Conservation (phyloP, 2,329 filamentous ascomycete species). For the Alternaria consortialis region DNA sequence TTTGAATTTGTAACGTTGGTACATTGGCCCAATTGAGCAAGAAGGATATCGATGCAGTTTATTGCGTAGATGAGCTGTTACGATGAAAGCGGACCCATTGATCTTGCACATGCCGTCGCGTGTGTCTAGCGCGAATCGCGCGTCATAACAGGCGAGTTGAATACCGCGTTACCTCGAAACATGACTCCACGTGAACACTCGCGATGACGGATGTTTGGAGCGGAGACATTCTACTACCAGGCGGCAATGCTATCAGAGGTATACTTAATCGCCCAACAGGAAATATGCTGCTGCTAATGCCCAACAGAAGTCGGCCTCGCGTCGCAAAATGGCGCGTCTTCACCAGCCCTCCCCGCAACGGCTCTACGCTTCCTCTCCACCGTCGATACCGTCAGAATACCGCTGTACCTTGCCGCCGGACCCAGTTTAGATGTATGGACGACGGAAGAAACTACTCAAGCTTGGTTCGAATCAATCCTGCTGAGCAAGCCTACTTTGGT, state of each 20-base stretch:
- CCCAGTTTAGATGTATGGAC: constrained; percentile 53
- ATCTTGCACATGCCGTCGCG: constrained; percentile 22
- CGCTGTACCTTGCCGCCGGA: constrained; percentile 52
- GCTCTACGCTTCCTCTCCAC: constrained; percentile 49
- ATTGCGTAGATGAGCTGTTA: background rate
- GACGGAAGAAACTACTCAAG: constrained; percentile 40
- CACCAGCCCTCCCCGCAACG: constrained; percentile 23
- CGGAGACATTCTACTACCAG: constrained; percentile 44
- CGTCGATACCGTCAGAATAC: constrained; percentile 53
- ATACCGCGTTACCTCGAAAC: background rate
- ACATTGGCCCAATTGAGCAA: background rate
- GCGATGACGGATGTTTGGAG: constrained; percentile 48
- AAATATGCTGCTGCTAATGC: background rate
- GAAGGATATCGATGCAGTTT: fast-evolving
- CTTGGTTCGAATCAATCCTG: constrained; percentile 53
- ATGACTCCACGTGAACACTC: constrained; percentile 1
- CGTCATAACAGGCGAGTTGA: constrained; percentile 18
- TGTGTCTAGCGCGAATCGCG: constrained; percentile 22
- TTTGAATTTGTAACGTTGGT: background rate
- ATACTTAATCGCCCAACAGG: background rate
- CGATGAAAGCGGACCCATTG: background rate
- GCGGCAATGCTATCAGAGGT: constrained; percentile 38
- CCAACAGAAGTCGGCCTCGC: constrained; percentile 41
- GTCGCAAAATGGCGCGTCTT: constrained; percentile 29
- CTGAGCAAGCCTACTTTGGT: constrained; percentile 27